Percentiles rank a stretch among this genome's conserved stretches.
These are phyloP conservation scores for Russula ochroleuca DNA, from an alignment of 768 basidiomycete genomes.

Conservation along the genomic window DNA sequence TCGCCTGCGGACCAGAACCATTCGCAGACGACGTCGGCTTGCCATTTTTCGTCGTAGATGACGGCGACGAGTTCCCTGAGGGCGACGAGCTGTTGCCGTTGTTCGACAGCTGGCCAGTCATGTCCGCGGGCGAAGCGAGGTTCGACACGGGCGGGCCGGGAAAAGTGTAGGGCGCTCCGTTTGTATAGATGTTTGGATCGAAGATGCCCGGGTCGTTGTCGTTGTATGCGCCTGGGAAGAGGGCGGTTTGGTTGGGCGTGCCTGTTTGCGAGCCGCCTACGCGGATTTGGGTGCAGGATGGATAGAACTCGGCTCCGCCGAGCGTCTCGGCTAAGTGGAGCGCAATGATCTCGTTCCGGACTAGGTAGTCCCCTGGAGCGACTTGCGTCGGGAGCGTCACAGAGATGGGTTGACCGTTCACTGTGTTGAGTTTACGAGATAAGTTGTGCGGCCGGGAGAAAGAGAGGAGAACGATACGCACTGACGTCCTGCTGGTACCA, in stretches of 20 bases:
- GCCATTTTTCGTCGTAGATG: neutral
- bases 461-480: slow-evolving; percentile 22
- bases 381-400: slow-evolving; percentile 43
- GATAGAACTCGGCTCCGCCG: slow-evolving; percentile 79
- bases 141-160: slow-evolving; percentile 27
- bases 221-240: slow-evolving; percentile 68
- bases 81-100: slow-evolving; percentile 2
- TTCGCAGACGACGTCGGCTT: slow-evolving; percentile 8
- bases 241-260: slow-evolving; percentile 52
- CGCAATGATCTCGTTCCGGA: slow-evolving; percentile 78
- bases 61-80: neutral
- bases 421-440: slow-evolving; percentile 14
- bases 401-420: slow-evolving; percentile 29
- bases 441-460: neutral
- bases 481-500: slow-evolving; percentile 35
- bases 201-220: slow-evolving; percentile 70
- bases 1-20: slow-evolving; percentile 2
- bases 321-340: slow-evolving; percentile 56
- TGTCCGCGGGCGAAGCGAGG: slow-evolving; percentile 20
- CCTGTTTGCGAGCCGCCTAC: slow-evolving; percentile 54
- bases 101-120: neutral
- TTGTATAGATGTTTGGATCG: slow-evolving; percentile 39
- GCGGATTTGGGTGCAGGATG: slow-evolving; percentile 55
- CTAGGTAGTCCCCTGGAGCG: slow-evolving; percentile 64
- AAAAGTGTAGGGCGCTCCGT: slow-evolving; percentile 5